These are phyloP conservation scores for Trichoderma orchidacearum DNA, from an alignment of 495 filamentous ascomycete genomes.

Conservation along the genomic window DNA sequence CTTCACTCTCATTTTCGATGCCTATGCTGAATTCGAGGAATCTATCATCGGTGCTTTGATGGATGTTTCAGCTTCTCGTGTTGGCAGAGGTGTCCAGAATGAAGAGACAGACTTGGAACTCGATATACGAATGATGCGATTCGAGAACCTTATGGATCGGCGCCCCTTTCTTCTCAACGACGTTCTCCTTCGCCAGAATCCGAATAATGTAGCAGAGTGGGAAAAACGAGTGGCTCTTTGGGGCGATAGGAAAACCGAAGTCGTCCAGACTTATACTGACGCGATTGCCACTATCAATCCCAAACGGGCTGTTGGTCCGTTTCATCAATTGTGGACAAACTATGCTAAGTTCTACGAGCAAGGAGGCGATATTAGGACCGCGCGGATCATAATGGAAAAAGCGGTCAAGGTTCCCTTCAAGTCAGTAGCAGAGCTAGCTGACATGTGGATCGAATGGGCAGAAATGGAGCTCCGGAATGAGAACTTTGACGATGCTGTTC, in stretches of 20 bases:
- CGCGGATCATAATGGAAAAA: conserved; percentile 90
- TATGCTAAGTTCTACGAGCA: conserved; percentile 97
- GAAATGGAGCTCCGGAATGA: conserved; percentile 94
- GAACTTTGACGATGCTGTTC: conserved; percentile 87
- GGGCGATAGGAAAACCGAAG: conserved; percentile 83
- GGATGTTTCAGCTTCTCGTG: conserved; percentile 70
- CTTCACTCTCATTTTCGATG: conserved; percentile 93
- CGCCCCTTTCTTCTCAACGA: conserved; percentile 96
- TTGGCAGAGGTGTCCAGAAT: conserved; percentile 68
- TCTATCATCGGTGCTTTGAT: conserved; percentile 84
- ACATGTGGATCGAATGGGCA: conserved; percentile 98
- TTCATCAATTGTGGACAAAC: conserved; percentile 91
- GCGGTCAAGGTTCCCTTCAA: conserved; percentile 96
- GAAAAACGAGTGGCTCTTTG: conserved; percentile 89
- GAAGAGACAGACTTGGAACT: conserved; percentile 89
- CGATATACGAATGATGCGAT: conserved; percentile 94
- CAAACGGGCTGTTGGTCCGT: conserved; percentile 87
- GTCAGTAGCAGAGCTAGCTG: conserved; percentile 84
- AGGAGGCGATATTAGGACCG: conserved; percentile 72
- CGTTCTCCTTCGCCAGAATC: conserved; percentile 88
- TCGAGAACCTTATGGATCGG: conserved; percentile 96
- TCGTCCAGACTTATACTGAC: conserved; percentile 89
- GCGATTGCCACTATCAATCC: conserved; percentile 87
- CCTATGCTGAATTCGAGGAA: conserved; percentile 94
- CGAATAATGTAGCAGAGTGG: conserved; percentile 95